Evolutionary conservation across 257 asterid species (phyloP).

Genomic region (Plantago ovata): DNA sequence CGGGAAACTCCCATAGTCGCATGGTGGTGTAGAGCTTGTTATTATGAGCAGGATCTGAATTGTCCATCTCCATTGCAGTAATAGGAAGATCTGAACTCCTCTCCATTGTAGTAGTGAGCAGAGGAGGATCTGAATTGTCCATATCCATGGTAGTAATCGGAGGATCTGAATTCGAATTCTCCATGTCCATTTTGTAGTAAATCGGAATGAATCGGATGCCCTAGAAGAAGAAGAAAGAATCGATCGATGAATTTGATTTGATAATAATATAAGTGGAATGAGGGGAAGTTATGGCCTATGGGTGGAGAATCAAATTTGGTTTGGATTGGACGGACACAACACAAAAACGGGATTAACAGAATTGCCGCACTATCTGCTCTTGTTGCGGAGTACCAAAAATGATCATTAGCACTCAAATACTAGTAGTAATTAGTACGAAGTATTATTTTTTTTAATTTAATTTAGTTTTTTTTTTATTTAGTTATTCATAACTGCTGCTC

Average conservation of each 20-base stretch:
- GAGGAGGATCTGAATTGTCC: constrained; percentile 69
- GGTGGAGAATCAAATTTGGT: not conserved
- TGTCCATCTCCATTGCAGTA: no score
- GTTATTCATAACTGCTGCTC: no score
- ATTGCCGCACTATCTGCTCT: constrained; percentile 10
- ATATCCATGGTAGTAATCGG: no score
- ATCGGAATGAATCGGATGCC: not conserved
- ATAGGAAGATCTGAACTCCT: no score
- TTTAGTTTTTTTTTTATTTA: no score
- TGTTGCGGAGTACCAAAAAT: not conserved
- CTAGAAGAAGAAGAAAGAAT: not conserved
- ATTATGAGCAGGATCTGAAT: constrained; percentile 48
- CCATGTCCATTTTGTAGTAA: no score
- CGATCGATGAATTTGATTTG: not conserved
- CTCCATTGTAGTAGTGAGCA: not conserved
- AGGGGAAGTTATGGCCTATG: not conserved
- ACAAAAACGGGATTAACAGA: constrained; percentile 9
- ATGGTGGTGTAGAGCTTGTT: constrained; percentile 66
- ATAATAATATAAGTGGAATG: not conserved
- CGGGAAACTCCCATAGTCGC: constrained; percentile 92
- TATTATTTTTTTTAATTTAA: no score
- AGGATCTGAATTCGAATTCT: not conserved
- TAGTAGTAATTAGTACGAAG: no score
- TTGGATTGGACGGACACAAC: not conserved
- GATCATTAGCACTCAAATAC: not conserved